Evolutionary conservation across 345 rosid genomes (phyloP), one percentile per base, ranked within the genome.

Genomic region (Corchorus olitorius): DNA sequence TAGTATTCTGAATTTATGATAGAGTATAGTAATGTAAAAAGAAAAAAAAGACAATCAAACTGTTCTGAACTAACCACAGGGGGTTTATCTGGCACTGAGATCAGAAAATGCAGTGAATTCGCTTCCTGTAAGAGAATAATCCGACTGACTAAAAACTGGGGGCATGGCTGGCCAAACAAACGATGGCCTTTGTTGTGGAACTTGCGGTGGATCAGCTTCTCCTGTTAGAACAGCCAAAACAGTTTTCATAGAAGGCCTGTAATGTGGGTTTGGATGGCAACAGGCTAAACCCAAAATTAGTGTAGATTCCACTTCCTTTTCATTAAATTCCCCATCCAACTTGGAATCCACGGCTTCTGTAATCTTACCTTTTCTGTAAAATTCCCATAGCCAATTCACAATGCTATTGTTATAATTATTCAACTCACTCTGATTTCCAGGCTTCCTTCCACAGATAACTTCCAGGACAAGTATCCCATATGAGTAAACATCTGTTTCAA

Each of bases 121-220:
- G 58, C 84, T 82, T 61, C 87, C 84, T 8, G 72, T 22, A 5
- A 77, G 62, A 63, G 93, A 87, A 65, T 55, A 54, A 52, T 85
- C 91, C 14, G 35, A 58, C 52, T 88, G 87, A 61, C 69, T 77
- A 64, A 89, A 90, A 13, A 90, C 85, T n/a, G 88, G 85, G 35
- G 93, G 92, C 85, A 83, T 65, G 0, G 89, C 89, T 13, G 94
- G 96, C 97, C 97, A 91, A 69, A 90, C 75, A 61, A 94, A 92
- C n/a, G 88, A 86, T 0, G 97, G 97, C 80, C 91, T 87, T 76
- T 91, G 93, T 0, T 53, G 71, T 0, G 92, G 94, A 69, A 92
- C 85, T 1, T 76, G 77, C 0, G 93, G 97, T 14, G 87, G 83
- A 15, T 81, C 73, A 1, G 83, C 86, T 77, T 91, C 90, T 64